Evolutionary conservation across 306 rosid species (phyloP).

Genomic region (Gastrolobium bilobum): DNA sequence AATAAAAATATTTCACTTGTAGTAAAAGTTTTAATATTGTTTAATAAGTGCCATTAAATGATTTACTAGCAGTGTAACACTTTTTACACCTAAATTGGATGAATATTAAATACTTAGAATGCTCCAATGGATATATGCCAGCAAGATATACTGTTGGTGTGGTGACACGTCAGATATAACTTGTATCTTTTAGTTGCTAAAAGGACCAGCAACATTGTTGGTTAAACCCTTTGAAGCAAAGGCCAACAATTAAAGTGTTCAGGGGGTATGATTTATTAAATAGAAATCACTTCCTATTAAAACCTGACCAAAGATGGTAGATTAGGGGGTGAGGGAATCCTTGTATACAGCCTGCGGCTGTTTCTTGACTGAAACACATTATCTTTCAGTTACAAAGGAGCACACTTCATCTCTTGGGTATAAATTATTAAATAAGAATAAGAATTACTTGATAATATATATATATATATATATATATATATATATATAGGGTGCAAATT

Average conservation of each 20-base stretch:
- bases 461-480: too few species aligned
- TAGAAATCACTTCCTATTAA: neutral
- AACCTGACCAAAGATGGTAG: too few species aligned
- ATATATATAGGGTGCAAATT: too few species aligned
- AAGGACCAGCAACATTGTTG: neutral
- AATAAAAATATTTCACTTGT: neutral
- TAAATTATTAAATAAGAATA: neutral
- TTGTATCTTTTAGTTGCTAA: conserved; percentile 2
- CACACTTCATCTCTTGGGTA: too few species aligned
- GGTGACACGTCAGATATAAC: neutral
- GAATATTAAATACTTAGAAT: conserved; percentile 16
- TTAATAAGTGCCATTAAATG: neutral
- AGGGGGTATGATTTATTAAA: neutral
- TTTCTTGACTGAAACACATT: too few species aligned
- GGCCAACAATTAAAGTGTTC: neutral
- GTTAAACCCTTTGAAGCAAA: conserved; percentile 1
- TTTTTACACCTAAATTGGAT: conserved; percentile 2
- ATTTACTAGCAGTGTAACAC: neutral
- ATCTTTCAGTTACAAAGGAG: too few species aligned
- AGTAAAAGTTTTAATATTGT: neutral
- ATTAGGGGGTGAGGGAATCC: too few species aligned
- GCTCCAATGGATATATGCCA: neutral
- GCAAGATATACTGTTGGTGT: neutral
- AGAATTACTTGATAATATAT: neutral
- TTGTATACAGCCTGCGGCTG: too few species aligned